A percentile compares a stretch with the other conserved stretches of the same genome.
These are phyloP conservation scores for Hypoxylon subgilvum DNA, from an alignment of 495 filamentous ascomycete species.

Conservation along the genomic window DNA sequence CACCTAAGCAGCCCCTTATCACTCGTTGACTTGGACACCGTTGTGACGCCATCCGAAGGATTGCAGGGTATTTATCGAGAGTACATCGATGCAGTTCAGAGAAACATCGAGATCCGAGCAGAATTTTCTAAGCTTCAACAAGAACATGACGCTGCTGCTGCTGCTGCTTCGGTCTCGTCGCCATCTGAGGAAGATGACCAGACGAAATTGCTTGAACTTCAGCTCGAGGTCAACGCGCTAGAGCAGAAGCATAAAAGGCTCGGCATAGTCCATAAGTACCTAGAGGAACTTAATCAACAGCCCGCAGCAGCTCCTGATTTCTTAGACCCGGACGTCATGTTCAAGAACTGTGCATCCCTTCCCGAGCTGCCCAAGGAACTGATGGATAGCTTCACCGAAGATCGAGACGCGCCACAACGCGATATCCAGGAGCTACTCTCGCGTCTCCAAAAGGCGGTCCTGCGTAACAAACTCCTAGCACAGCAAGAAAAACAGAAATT, in stretches of 20 bases:
- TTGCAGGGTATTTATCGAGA: conserved; percentile 50
- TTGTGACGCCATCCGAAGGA: conserved; percentile 26
- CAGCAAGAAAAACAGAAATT: conserved; percentile 67
- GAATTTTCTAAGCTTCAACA: conserved; percentile 49
- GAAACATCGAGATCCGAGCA: conserved; percentile 60
- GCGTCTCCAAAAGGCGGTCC: conserved; percentile 68
- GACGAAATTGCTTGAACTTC: conserved; percentile 51
- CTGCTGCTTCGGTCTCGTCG: conserved; percentile 9
- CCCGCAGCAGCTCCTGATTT: conserved; percentile 58
- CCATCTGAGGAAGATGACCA: conserved; percentile 29
- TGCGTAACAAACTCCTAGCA: conserved; percentile 66
- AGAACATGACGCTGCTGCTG: conserved; percentile 36
- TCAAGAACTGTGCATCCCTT: conserved; percentile 48
- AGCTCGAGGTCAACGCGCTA: conserved; percentile 56
- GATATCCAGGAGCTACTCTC: conserved; percentile 59
- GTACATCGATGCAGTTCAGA: conserved; percentile 65
- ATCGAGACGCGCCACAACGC: conserved; percentile 39
- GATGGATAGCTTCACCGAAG: conserved; percentile 47
- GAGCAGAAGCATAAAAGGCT: conserved; percentile 62
- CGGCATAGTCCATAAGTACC: conserved; percentile 51
- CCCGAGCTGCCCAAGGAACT: conserved; percentile 58
- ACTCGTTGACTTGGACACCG: conserved; percentile 42
- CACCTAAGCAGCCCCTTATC: conserved; percentile 45
- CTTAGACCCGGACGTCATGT: conserved; percentile 53
- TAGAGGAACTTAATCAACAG: conserved; percentile 58